These are phyloP conservation scores for Smittium mucronatum DNA, from an alignment of 371 early-diverging fungal genomes.

Conservation along the genomic window DNA sequence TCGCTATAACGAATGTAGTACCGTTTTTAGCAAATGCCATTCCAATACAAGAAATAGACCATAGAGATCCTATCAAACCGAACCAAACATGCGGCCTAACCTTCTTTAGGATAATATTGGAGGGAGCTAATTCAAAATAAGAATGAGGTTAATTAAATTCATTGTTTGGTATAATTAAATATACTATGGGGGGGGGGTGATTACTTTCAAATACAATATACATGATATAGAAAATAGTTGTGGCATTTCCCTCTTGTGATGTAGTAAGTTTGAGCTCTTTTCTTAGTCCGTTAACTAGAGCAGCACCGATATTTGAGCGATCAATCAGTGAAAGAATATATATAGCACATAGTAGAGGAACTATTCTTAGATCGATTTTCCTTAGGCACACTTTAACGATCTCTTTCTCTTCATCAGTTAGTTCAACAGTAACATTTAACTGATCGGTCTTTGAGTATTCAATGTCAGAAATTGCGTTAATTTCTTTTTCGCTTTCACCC, in stretches of 20 bases:
- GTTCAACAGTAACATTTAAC: neutral
- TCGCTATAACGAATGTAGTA: constrained; percentile 27
- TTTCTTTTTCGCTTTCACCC: too few species aligned
- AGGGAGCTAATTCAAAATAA: constrained; percentile 24
- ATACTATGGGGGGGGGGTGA: neutral
- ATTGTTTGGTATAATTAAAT: neutral
- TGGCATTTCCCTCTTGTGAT: neutral
- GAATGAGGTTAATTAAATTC: neutral
- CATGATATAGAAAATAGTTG: neutral
- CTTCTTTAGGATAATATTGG: constrained; percentile 43
- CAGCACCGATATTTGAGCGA: constrained; percentile 36
- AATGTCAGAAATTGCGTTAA: too few species aligned
- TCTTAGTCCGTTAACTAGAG: constrained; percentile 33
- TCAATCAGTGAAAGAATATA: constrained; percentile 27
- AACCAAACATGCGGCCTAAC: constrained; percentile 37
- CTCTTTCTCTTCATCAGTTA: neutral
- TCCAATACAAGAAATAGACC: constrained; percentile 2
- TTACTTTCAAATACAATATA: constrained; percentile 4
- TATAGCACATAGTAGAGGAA: constrained; percentile 21
- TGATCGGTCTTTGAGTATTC: too few species aligned
- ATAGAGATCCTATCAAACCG: neutral
- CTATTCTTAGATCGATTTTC: constrained; percentile 19
- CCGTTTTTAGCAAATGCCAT: constrained; percentile 27
- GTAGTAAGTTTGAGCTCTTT: constrained; percentile 19
- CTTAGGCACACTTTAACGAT: neutral